These are phyloP conservation scores for Posidonia australis DNA, from an alignment of 106 monocot genomes.

Conservation along the genomic window DNA sequence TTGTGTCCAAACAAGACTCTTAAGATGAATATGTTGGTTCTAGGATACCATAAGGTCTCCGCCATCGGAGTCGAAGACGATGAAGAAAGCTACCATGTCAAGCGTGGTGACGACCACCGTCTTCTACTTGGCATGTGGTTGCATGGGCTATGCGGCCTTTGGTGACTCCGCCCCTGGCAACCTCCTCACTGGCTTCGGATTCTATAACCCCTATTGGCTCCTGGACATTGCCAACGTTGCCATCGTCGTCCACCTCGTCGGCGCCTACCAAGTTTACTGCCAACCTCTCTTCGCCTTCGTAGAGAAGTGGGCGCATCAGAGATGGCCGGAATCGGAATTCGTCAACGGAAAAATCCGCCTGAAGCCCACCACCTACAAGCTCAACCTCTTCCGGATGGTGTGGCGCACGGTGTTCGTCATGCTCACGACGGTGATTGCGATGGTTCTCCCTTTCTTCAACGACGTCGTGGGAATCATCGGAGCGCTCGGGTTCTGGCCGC, in stretches of 20 bases:
- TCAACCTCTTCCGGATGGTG: conserved; percentile 32
- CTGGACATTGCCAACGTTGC: conserved; percentile 25
- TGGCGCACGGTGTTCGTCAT: conserved; percentile 38
- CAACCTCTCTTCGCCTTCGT: conserved; percentile 29
- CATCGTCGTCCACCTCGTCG: conserved; percentile 25
- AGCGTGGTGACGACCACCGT: conserved; percentile 15
- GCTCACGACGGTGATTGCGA: conserved; percentile 32
- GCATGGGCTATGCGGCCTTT: conserved; percentile 25
- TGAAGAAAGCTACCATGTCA: conserved; percentile 15
- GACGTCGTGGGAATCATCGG: conserved; percentile 47
- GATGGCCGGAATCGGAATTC: conserved; percentile 20
- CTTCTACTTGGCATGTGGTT: conserved; percentile 24
- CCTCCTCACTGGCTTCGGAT: conserved; percentile 31
- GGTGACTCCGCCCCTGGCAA: conserved; percentile 25
- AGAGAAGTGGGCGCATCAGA: conserved; percentile 7
- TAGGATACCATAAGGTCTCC: conserved; percentile 22
- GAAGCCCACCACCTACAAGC: conserved; percentile 6
- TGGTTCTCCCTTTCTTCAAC: conserved; percentile 53
- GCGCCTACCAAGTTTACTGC: conserved; percentile 24
- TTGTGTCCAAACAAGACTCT: too few species aligned
- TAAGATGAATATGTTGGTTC: background rate
- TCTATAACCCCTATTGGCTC: conserved; percentile 28
- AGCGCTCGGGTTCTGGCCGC: conserved; percentile 45
- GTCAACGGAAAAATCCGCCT: conserved; percentile 16
- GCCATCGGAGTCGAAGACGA: conserved; percentile 19